phyloP scores from a whole-genome alignment of 2,329 filamentous ascomycete genomes.

The Fusarium sp. region DNA sequence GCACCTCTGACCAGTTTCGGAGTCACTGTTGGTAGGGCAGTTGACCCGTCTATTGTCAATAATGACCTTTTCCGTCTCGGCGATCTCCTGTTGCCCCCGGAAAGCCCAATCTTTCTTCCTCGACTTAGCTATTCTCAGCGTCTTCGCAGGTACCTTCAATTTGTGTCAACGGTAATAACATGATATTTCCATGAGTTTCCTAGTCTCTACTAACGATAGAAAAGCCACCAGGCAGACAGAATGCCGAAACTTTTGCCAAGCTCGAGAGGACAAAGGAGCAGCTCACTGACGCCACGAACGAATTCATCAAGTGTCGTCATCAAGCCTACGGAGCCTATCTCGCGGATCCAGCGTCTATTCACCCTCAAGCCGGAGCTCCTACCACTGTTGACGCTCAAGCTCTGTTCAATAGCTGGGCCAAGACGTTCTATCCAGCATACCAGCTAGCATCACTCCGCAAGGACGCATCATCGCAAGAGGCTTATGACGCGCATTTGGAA shows the following conservation, averaged over 20 bases:
- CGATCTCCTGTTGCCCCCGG: neutral
- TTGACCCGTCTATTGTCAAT: neutral
- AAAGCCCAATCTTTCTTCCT: neutral
- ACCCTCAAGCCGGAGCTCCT: neutral
- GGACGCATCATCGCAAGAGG: neutral
- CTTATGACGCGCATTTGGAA: neutral
- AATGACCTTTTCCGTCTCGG: neutral
- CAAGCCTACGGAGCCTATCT: neutral
- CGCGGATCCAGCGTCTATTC: neutral
- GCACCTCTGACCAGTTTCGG: neutral
- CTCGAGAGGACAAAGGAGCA: neutral
- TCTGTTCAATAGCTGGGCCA: neutral
- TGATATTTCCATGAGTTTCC: fast-evolving
- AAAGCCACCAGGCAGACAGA: neutral
- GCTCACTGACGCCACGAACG: neutral
- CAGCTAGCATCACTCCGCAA: neutral
- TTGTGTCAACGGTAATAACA: neutral
- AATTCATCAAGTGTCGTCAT: neutral
- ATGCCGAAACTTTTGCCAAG: neutral
- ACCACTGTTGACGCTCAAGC: neutral
- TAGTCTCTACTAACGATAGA: neutral
- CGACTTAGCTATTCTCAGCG: neutral
- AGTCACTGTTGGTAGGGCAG: neutral
- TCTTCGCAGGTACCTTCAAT: neutral
- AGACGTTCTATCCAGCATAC: neutral